Base-by-base conservation (phyloP, 768 basidiomycete genomes). In the button mushroom (Agaricus bisporus) region DNA sequence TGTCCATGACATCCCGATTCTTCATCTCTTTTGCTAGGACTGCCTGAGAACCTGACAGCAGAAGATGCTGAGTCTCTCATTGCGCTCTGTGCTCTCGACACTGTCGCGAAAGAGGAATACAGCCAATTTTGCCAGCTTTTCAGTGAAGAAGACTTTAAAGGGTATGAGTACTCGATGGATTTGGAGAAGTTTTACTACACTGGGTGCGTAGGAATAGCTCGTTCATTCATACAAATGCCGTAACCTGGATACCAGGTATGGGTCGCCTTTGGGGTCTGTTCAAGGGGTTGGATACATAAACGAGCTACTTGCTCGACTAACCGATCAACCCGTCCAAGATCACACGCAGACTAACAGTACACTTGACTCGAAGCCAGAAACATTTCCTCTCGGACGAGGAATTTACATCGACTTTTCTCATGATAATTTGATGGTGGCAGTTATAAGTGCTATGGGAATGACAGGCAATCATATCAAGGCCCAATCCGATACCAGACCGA, bases 211-310 rank as follows among this genome's bases (percentile, higher is more conserved):
- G 32, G 26, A 14, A 41, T 38, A 20, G 2, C 43, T 25, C 17
- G 1, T 25, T 25, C 12, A 10, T 15, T 5, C 25, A 4, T 18
- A 2, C 3, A 14, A 2, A 17, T 35, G 15, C 10, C 14, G 18
- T 12, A 22, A 22, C 26, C 10, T 20, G 32, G 11, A 32, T 8
- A 22, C 3, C 55, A 88, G 86, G 17, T 79, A 88, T 55, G 89
- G 90, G 3, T 80, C 82, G 56, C 59, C 65, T 2, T 71, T 92
- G 1, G 90, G 91, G 1, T 82, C 73, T 4, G 81, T 91, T 8
- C 88, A 90, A 63, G 90, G 91, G 28, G 84, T 93, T 3, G 93
- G 92, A 8, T 95, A 88, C 64, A 73, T 88, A 61, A 92, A 92
- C 64, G 92, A 95, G 68, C 78, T 95, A 11, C 65, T 95, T 18